These are phyloP conservation scores for Fusarium chuoi DNA, from an alignment of 2,329 filamentous ascomycete genomes.

Conservation along the genomic window DNA sequence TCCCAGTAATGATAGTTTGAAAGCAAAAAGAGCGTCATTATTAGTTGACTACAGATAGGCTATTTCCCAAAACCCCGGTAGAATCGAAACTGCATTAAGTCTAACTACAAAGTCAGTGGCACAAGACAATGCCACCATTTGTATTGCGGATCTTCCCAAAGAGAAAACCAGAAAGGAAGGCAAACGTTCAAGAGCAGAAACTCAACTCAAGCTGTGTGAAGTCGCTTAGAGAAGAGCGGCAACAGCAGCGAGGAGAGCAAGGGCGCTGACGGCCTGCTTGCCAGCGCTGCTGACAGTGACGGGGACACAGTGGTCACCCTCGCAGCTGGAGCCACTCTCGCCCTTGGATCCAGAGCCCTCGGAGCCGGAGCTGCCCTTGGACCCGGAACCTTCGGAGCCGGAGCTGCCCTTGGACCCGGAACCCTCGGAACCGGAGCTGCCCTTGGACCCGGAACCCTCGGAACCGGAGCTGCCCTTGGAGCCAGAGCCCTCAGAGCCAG, in stretches of 20 bases:
- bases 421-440: background rate
- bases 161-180: constrained; percentile 20
- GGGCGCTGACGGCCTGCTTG: constrained; percentile 35
- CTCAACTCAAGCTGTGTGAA: background rate
- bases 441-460: background rate
- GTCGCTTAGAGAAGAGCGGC: constrained; percentile 31
- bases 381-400: accelerated
- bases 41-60: constrained; percentile 17
- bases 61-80: constrained; percentile 19
- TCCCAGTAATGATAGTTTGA: background rate
- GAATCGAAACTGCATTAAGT: constrained; percentile 16
- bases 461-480: background rate
- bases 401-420: background rate
- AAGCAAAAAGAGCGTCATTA: constrained; percentile 5
- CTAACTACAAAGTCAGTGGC: constrained; percentile 26
- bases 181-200: background rate
- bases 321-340: background rate
- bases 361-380: background rate
- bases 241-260: constrained; percentile 32
- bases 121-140: constrained; percentile 15
- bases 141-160: constrained; percentile 3
- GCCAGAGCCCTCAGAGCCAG: background rate
- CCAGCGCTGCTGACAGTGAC: constrained; percentile 30
- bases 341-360: background rate
- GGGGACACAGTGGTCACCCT: constrained; percentile 2